phyloP scores from a whole-genome alignment of 1,284 basidiomycete genomes.

The Ustilago cynodontis region DNA sequence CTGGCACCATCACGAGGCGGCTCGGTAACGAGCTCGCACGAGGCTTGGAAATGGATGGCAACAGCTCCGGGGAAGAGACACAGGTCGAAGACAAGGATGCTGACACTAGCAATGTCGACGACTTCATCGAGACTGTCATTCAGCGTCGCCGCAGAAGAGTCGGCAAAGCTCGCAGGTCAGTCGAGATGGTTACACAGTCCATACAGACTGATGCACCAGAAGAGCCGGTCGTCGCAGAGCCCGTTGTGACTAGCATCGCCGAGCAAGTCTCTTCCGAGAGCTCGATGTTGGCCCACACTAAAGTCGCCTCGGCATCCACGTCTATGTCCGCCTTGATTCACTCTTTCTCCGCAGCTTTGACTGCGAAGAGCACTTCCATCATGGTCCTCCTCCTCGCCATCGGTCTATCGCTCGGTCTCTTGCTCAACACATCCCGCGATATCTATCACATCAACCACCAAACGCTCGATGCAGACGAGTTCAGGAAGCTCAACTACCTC shows the following conservation, averaged over 20 bases:
- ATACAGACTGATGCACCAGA: constrained; percentile 31
- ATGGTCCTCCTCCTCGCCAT: constrained; percentile 25
- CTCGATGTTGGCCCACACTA: neutral
- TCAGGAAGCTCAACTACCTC: constrained; percentile 42
- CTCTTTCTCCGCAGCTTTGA: constrained; percentile 7
- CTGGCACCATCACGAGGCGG: constrained; percentile 24
- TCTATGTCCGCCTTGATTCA: neutral
- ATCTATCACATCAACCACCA: constrained; percentile 47
- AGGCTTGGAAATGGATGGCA: constrained; percentile 29
- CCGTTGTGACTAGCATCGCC: neutral
- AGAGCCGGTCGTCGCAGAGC: constrained; percentile 5
- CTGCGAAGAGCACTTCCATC: constrained; percentile 13
- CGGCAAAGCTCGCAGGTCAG: constrained; percentile 41
- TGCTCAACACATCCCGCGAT: constrained; percentile 47
- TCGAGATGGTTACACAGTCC: constrained; percentile 40
- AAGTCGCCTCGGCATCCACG: neutral
- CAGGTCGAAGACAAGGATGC: constrained; percentile 47
- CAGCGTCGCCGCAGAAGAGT: constrained; percentile 43
- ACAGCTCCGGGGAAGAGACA: constrained; percentile 46
- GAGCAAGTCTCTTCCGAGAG: neutral
- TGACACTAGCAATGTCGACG: constrained; percentile 43
- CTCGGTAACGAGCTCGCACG: constrained; percentile 50
- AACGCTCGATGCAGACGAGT: constrained; percentile 39
- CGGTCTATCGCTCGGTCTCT: constrained; percentile 29
- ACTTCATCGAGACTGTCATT: constrained; percentile 52